These are phyloP conservation scores for Teunomyces panamensis DNA, from an alignment of 805 yeast species.

Conservation along the genomic window DNA sequence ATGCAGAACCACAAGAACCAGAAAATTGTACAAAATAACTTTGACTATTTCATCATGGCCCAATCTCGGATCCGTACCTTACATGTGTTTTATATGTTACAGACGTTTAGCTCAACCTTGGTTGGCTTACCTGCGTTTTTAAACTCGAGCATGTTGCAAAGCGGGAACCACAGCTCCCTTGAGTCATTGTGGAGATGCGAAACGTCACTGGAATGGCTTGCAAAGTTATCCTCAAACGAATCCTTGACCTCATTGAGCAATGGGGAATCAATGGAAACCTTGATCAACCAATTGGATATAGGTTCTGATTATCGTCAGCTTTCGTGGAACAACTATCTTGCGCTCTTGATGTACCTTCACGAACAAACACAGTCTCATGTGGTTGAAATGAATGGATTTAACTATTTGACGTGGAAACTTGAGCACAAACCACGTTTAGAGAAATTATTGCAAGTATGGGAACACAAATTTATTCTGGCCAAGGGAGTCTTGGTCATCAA, in stretches of 20 bases:
- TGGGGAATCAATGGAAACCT: conserved; percentile 45
- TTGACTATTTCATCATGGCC: conserved; percentile 51
- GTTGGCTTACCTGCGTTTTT: conserved; percentile 42
- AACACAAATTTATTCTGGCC: conserved; percentile 53
- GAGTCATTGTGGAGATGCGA: conserved; percentile 61
- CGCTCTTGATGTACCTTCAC: conserved; percentile 62
- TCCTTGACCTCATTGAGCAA: conserved; percentile 57
- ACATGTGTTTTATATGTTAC: conserved; percentile 48
- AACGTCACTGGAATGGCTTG: conserved; percentile 51
- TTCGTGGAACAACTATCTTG: conserved; percentile 49
- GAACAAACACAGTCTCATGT: conserved; percentile 58
- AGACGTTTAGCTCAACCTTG: conserved; percentile 44
- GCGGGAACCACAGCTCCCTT: conserved; percentile 63
- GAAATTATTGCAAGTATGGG: conserved; percentile 64
- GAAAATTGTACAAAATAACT: conserved; percentile 34
- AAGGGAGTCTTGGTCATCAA: conserved; percentile 61
- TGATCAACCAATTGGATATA: conserved; percentile 47
- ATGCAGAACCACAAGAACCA: conserved; percentile 3
- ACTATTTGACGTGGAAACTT: conserved; percentile 64
- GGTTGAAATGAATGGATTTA: conserved; percentile 33
- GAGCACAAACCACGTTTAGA: conserved; percentile 58
- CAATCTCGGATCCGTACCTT: conserved; percentile 57
- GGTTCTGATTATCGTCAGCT: conserved; percentile 22
- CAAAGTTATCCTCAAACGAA: conserved; percentile 33
- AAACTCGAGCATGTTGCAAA: conserved; percentile 44